phyloP scores from a whole-genome alignment of 2,329 filamentous ascomycete genomes.

The Massarina eburnea region DNA sequence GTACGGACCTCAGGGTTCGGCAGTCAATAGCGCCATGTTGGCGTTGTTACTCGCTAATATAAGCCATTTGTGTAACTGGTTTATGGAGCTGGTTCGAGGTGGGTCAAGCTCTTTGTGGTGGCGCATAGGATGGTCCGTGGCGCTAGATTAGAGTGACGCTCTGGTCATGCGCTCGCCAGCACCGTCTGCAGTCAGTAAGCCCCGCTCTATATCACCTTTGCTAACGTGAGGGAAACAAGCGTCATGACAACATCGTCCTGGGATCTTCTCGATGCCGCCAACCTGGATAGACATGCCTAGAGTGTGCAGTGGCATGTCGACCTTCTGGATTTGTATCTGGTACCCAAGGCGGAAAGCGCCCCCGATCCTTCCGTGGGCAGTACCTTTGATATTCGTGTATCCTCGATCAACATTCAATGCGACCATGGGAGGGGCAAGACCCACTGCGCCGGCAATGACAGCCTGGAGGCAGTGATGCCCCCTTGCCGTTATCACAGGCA shows the following conservation, averaged over 20 bases:
- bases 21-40: background rate
- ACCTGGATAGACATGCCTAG: background rate
- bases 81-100: too few relatives aligned
- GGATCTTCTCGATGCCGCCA: background rate
- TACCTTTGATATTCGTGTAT: too few relatives aligned
- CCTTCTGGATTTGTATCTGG: too few relatives aligned
- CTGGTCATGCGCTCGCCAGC: slow-evolving; percentile 4
- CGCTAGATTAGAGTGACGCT: background rate
- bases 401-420: too few relatives aligned
- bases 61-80: too few relatives aligned
- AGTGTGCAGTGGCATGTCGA: background rate
- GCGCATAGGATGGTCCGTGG: background rate
- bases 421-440: too few relatives aligned
- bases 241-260: slow-evolving; percentile 1
- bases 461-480: too few relatives aligned
- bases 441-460: too few relatives aligned
- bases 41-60: background rate
- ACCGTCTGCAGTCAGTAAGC: background rate
- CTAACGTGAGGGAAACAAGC: slow-evolving; percentile 1
- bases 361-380: too few relatives aligned
- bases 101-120: background rate
- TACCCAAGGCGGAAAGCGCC: too few relatives aligned
- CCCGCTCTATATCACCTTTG: slow-evolving; percentile 1
- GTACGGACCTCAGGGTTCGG: background rate
- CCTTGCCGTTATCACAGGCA: background rate